Conservation (phyloP, 441 rosid genomes). For the Gossypium aridum region DNA sequence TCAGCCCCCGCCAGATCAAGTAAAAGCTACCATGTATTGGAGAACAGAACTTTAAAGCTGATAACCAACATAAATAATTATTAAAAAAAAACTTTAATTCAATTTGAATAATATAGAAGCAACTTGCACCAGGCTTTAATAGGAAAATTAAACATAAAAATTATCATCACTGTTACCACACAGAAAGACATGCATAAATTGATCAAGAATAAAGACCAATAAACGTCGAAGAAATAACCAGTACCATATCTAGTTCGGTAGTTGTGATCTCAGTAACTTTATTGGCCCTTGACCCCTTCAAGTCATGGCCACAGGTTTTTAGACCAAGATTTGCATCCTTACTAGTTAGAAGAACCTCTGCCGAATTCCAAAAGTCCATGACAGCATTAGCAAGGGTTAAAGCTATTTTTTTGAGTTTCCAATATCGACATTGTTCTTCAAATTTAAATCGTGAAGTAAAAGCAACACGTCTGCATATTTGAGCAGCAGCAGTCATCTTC, state of each 20-base stretch:
- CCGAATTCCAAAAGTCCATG: slow-evolving; percentile 85
- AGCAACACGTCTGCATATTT: slow-evolving; percentile 66
- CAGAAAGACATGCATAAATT: slow-evolving; percentile 7
- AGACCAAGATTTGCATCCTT: slow-evolving; percentile 24
- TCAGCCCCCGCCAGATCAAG: neutral
- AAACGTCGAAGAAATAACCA: slow-evolving; percentile 14
- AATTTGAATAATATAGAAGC: neutral
- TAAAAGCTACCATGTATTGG: neutral
- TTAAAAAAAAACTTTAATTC: neutral
- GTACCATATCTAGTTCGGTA: slow-evolving; percentile 42
- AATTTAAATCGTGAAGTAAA: slow-evolving; percentile 55
- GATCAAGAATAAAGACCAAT: slow-evolving; percentile 9
- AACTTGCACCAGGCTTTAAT: neutral
- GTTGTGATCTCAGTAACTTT: slow-evolving; percentile 39
- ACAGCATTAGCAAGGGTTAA: slow-evolving; percentile 72
- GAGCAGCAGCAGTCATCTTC: slow-evolving; percentile 97
- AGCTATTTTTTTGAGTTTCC: slow-evolving; percentile 63
- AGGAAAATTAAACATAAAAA: slow-evolving; percentile 5
- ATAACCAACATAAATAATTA: neutral
- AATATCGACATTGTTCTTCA: slow-evolving; percentile 43
- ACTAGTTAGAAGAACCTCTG: slow-evolving; percentile 37
- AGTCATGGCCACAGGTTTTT: slow-evolving; percentile 29
- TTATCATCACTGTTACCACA: neutral
- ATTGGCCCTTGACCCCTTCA: slow-evolving; percentile 24
- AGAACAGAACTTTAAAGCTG: neutral